Base-by-base conservation (phyloP, 2,329 filamentous ascomycete species). In the Colletotrichum sp. region DNA sequence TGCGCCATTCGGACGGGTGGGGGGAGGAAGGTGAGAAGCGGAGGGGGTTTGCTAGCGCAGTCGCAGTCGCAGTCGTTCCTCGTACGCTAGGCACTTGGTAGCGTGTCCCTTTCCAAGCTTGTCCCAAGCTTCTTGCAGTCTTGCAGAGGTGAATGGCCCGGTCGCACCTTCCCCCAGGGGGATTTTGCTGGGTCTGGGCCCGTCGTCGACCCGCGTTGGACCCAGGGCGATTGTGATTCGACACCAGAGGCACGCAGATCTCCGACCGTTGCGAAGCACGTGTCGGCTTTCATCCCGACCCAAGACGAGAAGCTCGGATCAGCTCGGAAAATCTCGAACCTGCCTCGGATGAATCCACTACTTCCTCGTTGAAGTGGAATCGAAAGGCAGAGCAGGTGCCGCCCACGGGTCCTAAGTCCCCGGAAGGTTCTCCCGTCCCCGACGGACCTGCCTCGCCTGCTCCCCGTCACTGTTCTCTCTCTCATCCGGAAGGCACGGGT, bases 161-260 rank as follows among this genome's bases (percentile, higher is more conserved):
- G 26, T 67, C 39, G 39, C 39, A 67, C 63, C 52, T 21, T 26
- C 71, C 63, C 15, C 39, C 43, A 48, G n/a, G 43, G 24, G 55
- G 36, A 18, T 57, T 60, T 39, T 28, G 60, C 34, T 57, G 72
- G 67, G 52, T 36, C 72, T 74, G 72, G 67, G 26, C 71, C 71
- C 71, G 9, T 73, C 12, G 16, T 34, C 59, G 28, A 61, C 28
- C 24, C 32, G 21, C 18, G 24, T 39, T 6, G 21, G 66, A 15
- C 7, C 32, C 43, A 32, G 28, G n/a, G 21, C 60, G 72, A 72
- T 74, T 71, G 67, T 60, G 67, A 74, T 71, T 74, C 48, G 34
- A 71, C 36, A 66, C 60, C 26, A 26, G 26, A 18, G 10, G 59
- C 43, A 36, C 34, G 18, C 63, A 39, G 72, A 61, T 74, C 72